These are phyloP conservation scores for Nymphaea colorata DNA, from an alignment of 164 flowering plant species.

Conservation along the genomic window DNA sequence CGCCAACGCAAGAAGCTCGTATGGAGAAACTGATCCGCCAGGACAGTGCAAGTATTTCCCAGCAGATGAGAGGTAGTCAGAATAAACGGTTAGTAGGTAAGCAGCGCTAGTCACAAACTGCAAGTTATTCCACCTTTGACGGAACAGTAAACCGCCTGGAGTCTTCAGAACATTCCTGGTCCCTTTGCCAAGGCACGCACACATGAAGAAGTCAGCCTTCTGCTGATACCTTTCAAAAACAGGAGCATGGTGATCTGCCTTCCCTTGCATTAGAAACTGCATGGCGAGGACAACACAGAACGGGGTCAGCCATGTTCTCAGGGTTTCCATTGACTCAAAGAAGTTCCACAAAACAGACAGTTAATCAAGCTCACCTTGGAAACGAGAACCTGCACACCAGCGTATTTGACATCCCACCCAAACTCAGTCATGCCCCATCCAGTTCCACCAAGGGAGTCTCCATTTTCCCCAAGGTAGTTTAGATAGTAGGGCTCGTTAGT, in stretches of 20 bases:
- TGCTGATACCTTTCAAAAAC: conserved; percentile 52
- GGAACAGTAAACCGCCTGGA: conserved; percentile 81
- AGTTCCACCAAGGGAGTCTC: conserved; percentile 80
- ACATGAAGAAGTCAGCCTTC: conserved; percentile 83
- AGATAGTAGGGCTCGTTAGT: conserved; percentile 54
- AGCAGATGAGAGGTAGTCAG: conserved; percentile 65
- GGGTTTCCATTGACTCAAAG: too few relatives aligned
- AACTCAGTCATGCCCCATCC: conserved; percentile 94
- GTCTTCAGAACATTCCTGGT: conserved; percentile 55
- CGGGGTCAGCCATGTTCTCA: background rate
- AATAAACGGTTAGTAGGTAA: conserved; percentile 66
- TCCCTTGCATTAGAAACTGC: conserved; percentile 85
- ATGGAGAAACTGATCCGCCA: conserved; percentile 36
- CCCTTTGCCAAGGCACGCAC: conserved; percentile 73
- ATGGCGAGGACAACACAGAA: background rate
- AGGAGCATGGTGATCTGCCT: conserved; percentile 34
- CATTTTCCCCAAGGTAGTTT: conserved; percentile 57
- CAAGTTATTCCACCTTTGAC: conserved; percentile 92
- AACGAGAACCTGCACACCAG: conserved; percentile 86
- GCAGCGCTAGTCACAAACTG: conserved; percentile 88
- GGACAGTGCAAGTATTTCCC: conserved; percentile 40
- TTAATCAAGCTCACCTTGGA: conserved; percentile 47
- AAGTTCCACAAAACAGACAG: background rate
- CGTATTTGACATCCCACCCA: conserved; percentile 94
- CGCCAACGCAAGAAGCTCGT: conserved; percentile 57